Evolutionary conservation across 306 rosid genomes (phyloP), one percentile per base, ranked within the genome.

Genomic region (Fragaria iinumae): DNA sequence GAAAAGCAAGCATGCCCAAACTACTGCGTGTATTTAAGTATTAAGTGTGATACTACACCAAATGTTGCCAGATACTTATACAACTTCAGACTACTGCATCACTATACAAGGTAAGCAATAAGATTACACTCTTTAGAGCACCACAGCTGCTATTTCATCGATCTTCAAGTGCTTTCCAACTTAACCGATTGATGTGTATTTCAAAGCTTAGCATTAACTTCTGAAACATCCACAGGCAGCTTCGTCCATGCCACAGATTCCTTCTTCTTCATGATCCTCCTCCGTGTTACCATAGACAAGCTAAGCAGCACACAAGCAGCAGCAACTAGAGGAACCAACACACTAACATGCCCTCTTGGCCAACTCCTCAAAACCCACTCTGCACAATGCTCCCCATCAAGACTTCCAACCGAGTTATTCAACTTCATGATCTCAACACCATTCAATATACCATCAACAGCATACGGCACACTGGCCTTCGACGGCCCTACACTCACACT

Each of bases 401-500:
- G 77, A 79, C 87, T 87, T 23, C 87, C 84, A 65, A 83, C 36
- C 0, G 91, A 83, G 80, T 87, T 85, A 34, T 76, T 87, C 83
- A 87, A 57, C 75, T 83, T 87, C 91, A 87, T 85, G 60, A 87
- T 79, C 82, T 87, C 91, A 72, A 87, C 66, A 39, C 86, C 91
- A 76, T 87, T 87, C 53, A 87, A 77, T 5, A 83, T 77, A 10
- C 88, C 91, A 79, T 75, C 87, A 21, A 85, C 41, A 34, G 80
- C 88, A 62, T 88, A 71, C 0, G 92, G 65, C 43, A 87, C 13
- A 66, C 97, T 92, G 32, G 2, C 67, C 36, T 73, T 83, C 0
- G 97, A 90, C 38, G 90, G 96, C 53, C 97, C 99, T 11, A 92
- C 66, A 36, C 81, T 67, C 20, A 92, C 86, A 38, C 69, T 87